Percentiles rank a stretch among this genome's conserved stretches.
These are phyloP conservation scores for Amanita rimosa DNA, from an alignment of 768 basidiomycete genomes.

Conservation along the genomic window DNA sequence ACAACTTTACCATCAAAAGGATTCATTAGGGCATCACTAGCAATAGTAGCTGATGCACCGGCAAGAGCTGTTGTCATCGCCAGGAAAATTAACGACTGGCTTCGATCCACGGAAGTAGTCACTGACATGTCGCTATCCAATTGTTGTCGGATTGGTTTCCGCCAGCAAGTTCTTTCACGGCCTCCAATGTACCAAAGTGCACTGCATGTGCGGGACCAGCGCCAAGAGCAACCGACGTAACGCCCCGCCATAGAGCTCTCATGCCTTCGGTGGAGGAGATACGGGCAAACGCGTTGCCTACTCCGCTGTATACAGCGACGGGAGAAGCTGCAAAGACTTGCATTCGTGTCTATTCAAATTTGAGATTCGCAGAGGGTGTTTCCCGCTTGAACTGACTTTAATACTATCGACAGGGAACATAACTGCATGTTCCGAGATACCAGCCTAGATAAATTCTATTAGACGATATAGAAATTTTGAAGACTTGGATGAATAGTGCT, in stretches of 20 bases:
- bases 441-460: constrained; percentile 48
- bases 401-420: constrained; percentile 99
- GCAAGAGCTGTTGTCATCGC: constrained; percentile 53
- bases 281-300: constrained; percentile 82
- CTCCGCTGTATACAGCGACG: constrained; percentile 77
- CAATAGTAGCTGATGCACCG: constrained; percentile 89
- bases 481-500: constrained; percentile 21
- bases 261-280: constrained; percentile 94
- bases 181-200: constrained; percentile 94
- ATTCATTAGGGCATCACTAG: constrained; percentile 97
- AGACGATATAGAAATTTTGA: constrained; percentile 6
- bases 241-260: constrained; percentile 88
- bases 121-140: constrained; percentile 81
- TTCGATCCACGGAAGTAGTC: not conserved
- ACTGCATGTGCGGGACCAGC: constrained; percentile 98
- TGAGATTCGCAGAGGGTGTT: constrained; percentile 1
- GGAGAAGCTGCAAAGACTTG: constrained; percentile 89
- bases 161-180: constrained; percentile 86
- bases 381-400: constrained; percentile 50
- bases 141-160: constrained; percentile 77
- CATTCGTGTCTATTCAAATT: constrained; percentile 79
- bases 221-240: constrained; percentile 90
- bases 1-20: constrained; percentile 85
- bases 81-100: not conserved
- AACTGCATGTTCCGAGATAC: constrained; percentile 97